Evolutionary conservation across 1,139 yeast genomes (phyloP).

Genomic region (Saccharomyces pastorianus): DNA sequence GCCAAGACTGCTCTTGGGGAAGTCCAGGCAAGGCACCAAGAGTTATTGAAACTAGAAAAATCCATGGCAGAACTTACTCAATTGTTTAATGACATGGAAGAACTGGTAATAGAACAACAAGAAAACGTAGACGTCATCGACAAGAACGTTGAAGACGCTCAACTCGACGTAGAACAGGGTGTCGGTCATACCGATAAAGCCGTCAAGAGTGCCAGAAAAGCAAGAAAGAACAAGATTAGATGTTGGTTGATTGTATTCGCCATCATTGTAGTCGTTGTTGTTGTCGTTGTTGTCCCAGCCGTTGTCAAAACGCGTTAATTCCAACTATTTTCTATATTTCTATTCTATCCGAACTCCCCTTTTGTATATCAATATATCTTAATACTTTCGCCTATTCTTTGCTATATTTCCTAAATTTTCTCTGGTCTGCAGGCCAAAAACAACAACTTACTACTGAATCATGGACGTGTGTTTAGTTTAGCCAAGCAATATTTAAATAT

Average conservation of each 20-base stretch:
- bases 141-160: conserved; percentile 74
- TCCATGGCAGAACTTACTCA: conserved; percentile 94
- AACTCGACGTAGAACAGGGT: conserved; percentile 87
- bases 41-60: conserved; percentile 87
- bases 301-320: conserved; percentile 21
- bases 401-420: neutral
- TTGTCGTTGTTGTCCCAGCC: conserved; percentile 48
- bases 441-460: neutral
- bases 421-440: neutral
- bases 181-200: conserved; percentile 92
- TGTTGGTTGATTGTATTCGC: conserved; percentile 61
- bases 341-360: neutral
- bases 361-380: neutral
- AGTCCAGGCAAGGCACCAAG: conserved; percentile 94
- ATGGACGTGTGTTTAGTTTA: too few relatives aligned
- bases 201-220: conserved; percentile 76
- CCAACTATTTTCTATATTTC: neutral
- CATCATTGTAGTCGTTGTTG: conserved; percentile 56
- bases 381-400: neutral
- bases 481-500: neutral
- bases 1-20: conserved; percentile 93
- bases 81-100: conserved; percentile 93
- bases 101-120: conserved; percentile 92
- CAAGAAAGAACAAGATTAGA: conserved; percentile 88
- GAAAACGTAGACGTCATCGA: conserved; percentile 78